These are phyloP conservation scores for Rhododendron ferrugineum DNA, from an alignment of 148 eudicot genomes.

Conservation along the genomic window DNA sequence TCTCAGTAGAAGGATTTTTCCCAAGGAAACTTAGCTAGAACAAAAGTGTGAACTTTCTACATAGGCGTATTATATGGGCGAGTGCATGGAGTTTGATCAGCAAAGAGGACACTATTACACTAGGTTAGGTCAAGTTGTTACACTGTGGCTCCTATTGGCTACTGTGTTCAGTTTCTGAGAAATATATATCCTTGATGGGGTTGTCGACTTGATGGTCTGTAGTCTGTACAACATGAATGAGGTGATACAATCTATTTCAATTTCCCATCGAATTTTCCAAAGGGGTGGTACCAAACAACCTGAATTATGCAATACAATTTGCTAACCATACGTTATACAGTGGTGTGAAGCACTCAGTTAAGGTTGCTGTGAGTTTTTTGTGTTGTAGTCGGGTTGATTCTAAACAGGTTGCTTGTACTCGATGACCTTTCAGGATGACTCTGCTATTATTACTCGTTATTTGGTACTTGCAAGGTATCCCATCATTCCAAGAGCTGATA, in stretches of 20 bases:
- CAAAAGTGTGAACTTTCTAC: background rate
- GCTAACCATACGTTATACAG: background rate
- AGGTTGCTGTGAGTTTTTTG: background rate
- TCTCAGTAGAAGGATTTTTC: background rate
- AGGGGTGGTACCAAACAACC: background rate
- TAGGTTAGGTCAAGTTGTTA: background rate
- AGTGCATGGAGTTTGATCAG: background rate
- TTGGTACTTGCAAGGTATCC: conserved; percentile 93
- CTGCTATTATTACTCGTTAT: conserved; percentile 73
- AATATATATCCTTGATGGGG: too few relatives aligned
- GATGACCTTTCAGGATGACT: conserved; percentile 47
- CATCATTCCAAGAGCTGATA: conserved; percentile 61
- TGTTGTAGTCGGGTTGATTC: background rate
- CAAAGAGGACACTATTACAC: background rate
- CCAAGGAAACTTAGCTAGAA: background rate
- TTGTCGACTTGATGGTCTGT: background rate
- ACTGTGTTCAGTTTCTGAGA: background rate
- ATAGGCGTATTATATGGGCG: background rate
- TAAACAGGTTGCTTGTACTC: background rate
- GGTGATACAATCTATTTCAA: background rate
- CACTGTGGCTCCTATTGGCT: background rate
- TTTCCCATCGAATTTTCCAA: background rate
- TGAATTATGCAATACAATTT: background rate
- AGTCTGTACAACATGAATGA: background rate
- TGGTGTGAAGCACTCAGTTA: too few relatives aligned